These are phyloP conservation scores for Austroboletus niveus DNA, from an alignment of 1,284 basidiomycete species.

Conservation along the genomic window DNA sequence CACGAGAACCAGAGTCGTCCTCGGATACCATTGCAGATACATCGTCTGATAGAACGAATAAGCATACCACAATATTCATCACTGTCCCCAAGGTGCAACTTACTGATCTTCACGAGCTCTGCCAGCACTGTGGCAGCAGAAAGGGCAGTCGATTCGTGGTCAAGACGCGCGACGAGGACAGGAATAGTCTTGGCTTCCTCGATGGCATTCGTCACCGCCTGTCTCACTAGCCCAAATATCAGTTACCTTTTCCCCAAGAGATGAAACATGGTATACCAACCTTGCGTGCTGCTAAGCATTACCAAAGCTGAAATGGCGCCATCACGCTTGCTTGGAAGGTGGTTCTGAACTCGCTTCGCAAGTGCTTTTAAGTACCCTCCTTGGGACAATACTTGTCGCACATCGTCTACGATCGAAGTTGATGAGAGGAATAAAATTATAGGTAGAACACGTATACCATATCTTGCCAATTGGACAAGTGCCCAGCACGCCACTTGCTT, in stretches of 20 bases:
- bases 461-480: slow-evolving; percentile 16
- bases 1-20: slow-evolving; percentile 2
- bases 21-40: slow-evolving; percentile 14
- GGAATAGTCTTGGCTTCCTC: slow-evolving; percentile 12
- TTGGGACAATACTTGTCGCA: slow-evolving; percentile 5
- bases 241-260: background rate
- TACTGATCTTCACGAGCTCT: slow-evolving; percentile 20
- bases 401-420: slow-evolving; percentile 11
- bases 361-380: slow-evolving; percentile 14
- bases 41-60: slow-evolving; percentile 9
- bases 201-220: slow-evolving; percentile 16
- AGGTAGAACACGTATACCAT: slow-evolving; percentile 11
- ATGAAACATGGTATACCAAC: slow-evolving; percentile 3
- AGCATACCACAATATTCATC: background rate
- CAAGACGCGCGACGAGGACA: slow-evolving; percentile 18
- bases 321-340: slow-evolving; percentile 7
- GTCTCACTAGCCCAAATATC: slow-evolving; percentile 1
- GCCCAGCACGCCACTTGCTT: slow-evolving; percentile 14
- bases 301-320: slow-evolving; percentile 22
- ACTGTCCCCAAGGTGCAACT: background rate
- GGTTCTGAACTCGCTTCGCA: slow-evolving; percentile 14
- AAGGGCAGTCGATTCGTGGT: slow-evolving; percentile 16
- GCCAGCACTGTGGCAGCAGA: slow-evolving; percentile 21
- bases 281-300: slow-evolving; percentile 10
- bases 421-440: background rate